These are phyloP conservation scores for Luzula sylvatica DNA, from an alignment of 176 grass and related monocot genomes.

Conservation along the genomic window DNA sequence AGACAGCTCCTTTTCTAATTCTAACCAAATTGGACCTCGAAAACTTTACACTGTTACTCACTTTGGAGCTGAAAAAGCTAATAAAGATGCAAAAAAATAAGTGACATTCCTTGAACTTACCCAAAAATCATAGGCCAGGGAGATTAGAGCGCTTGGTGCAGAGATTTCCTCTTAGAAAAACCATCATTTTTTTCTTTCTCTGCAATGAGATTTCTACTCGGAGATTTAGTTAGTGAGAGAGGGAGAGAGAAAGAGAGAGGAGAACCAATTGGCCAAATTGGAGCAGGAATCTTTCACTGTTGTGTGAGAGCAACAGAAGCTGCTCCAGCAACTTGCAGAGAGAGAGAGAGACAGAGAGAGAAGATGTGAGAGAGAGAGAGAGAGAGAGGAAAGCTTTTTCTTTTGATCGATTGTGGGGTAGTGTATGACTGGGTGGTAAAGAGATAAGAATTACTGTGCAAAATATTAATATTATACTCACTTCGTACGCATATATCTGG, in stretches of 20 bases:
- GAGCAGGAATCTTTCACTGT: constrained; percentile 44
- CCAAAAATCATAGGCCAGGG: constrained; percentile 16
- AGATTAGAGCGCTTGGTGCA: not conserved
- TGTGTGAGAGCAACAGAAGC: constrained; percentile 13
- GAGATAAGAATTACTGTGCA: too few species aligned
- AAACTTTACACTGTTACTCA: constrained; percentile 3
- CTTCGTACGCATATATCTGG: too few species aligned
- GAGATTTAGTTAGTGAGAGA: constrained; percentile 6
- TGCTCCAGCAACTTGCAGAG: constrained; percentile 9
- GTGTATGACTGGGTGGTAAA: too few species aligned
- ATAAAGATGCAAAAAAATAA: not conserved
- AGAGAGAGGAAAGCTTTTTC: too few species aligned
- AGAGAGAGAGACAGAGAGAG: not conserved
- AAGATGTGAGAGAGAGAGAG: not conserved
- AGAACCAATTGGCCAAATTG: constrained; percentile 27
- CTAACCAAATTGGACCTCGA: not conserved
- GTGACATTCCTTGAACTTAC: constrained; percentile 4
- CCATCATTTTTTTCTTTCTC: not conserved
- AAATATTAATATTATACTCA: too few species aligned
- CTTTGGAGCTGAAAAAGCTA: not conserved
- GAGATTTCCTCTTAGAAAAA: not conserved
- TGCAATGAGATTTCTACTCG: constrained; percentile 2
- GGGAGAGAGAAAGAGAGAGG: not conserved
- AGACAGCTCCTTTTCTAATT: constrained; percentile 7
- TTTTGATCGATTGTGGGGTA: too few species aligned